phyloP scores from a whole-genome alignment of 371 early-diverging fungal genomes.

The Actinomucor elegans region DNA sequence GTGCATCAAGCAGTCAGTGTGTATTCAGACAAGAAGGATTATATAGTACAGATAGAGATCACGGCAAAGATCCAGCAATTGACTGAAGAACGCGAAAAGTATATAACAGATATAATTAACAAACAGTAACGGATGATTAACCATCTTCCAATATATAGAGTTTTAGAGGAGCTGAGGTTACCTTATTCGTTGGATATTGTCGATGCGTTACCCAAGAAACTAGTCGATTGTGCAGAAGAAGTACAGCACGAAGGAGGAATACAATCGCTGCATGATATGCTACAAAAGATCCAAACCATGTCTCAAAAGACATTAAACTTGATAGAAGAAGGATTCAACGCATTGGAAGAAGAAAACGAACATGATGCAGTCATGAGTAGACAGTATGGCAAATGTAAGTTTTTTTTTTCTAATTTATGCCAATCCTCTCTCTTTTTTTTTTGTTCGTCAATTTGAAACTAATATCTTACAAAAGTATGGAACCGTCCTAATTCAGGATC shows the following conservation, averaged over 20 bases:
- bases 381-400: conserved; percentile 47
- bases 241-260: conserved; percentile 73
- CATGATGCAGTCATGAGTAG: conserved; percentile 66
- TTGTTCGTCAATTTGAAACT: no score
- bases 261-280: conserved; percentile 60
- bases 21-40: conserved; percentile 77
- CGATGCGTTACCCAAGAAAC: conserved; percentile 62
- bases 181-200: conserved; percentile 43
- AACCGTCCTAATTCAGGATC: conserved; percentile 59
- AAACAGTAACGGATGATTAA: no score
- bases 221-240: conserved; percentile 71
- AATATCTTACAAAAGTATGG: no score
- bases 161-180: conserved; percentile 17
- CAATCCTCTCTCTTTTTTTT: no score
- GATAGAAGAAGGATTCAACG: conserved; percentile 66
- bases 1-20: conserved; percentile 87
- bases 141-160: no score
- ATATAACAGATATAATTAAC: conserved; percentile 6
- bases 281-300: conserved; percentile 57
- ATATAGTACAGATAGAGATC: conserved; percentile 66
- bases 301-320: conserved; percentile 50
- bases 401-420: no score
- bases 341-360: conserved; percentile 70
- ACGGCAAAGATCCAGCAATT: conserved; percentile 60
- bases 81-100: conserved; percentile 59